These are phyloP conservation scores for Suhomyces tanzawaensis DNA, from an alignment of 805 yeast species.

Conservation along the genomic window DNA sequence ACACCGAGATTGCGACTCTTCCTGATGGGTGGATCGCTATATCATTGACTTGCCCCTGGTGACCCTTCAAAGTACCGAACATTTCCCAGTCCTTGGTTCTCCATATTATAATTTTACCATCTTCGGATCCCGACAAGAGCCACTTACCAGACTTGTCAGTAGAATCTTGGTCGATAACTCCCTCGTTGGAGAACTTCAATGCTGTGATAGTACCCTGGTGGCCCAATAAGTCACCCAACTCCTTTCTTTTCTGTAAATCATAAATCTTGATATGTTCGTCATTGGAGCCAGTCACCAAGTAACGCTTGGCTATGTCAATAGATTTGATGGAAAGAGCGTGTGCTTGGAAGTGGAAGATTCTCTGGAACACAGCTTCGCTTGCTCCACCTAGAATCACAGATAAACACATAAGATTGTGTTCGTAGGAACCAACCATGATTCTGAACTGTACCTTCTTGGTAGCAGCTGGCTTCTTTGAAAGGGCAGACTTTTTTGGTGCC, in stretches of 20 bases:
- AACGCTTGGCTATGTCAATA: conserved; percentile 77
- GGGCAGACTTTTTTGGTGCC: background rate
- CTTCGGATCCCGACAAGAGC: conserved; percentile 88
- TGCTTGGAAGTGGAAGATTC: conserved; percentile 94
- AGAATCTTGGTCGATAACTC: conserved; percentile 8
- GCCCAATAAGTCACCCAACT: conserved; percentile 82
- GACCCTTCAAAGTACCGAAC: conserved; percentile 86
- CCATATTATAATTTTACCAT: conserved; percentile 89
- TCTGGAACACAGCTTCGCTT: conserved; percentile 70
- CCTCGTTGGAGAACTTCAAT: conserved; percentile 64
- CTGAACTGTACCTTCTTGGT: conserved; percentile 49
- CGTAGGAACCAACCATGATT: conserved; percentile 91
- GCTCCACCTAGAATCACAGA: conserved; percentile 55
- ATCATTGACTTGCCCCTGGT: conserved; percentile 78
- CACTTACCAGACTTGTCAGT: conserved; percentile 66
- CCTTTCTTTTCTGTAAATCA: conserved; percentile 90
- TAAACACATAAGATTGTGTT: conserved; percentile 84
- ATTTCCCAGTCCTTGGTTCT: conserved; percentile 96
- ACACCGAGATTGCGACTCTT: conserved; percentile 84
- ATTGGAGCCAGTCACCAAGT: conserved; percentile 89
- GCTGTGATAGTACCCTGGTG: conserved; percentile 88
- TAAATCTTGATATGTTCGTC: conserved; percentile 95
- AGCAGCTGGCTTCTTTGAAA: background rate
- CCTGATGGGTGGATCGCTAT: conserved; percentile 88
- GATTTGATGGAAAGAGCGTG: conserved; percentile 86